Evolutionary conservation across 1,139 yeast species (phyloP), one percentile per base, ranked within the genome.

Genomic region (Suhomyces maxii): DNA sequence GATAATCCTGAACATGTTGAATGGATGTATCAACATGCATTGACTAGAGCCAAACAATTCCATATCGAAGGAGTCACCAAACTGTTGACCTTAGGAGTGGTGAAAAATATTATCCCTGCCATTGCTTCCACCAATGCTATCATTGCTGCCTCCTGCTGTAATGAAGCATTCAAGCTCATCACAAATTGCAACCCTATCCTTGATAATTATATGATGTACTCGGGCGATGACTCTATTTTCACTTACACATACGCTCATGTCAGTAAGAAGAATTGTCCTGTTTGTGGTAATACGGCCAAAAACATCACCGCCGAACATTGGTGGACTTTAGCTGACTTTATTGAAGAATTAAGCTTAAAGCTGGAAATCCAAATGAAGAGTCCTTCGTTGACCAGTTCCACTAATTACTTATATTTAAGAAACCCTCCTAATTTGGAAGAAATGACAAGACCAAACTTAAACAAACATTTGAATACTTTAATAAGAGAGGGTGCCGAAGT

Each of bases 121-220:
- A 88, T 91, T 46, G 96, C 97, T 1, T 86, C 96, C 1, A 91
- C 98, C 1, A 93, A 93, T 63, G 96, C 98, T 3, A 79, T 93
- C 33, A 82, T 93, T 37, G 97, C 98, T 2, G 97, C 96, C 0
- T 78, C 90, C 11, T 89, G 97, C 63, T 88, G 96, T 59, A 87
- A 86, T 56, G 97, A 91, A 61, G 90, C 88, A 1, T 80, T 89
- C 64, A 91, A 91, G 60, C 71, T 89, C 26, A 75, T 87, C 26
- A 84, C 96, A 0, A 78, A 82, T 44, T 71, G 82, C 48, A 84
- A 83, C 56, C 91, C 90, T 0, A 75, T 76, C 34, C 68, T 89
- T 55, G 81, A 83, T 54, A 91, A 90, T 64, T 88, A 88, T 62
- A 85, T 89, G 89, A 87, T 86, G 83, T 89, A 89, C 59, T 79